Evolutionary conservation across 305 asterid species (phyloP).

Genomic region (Rubia occidens): DNA sequence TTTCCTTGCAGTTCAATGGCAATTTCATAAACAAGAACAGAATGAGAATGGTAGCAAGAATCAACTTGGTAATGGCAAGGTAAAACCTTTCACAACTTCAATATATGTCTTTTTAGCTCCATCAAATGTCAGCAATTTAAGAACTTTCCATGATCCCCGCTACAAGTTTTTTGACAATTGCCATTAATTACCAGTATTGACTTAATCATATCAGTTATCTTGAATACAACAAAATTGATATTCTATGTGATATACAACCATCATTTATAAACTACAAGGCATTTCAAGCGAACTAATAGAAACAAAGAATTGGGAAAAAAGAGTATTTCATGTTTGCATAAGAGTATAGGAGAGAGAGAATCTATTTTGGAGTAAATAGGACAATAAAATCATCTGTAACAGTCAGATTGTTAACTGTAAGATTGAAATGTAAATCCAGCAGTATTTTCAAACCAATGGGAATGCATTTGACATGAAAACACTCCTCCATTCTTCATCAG

Average conservation of each 20-base stretch:
- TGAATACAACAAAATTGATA: background rate
- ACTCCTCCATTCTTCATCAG: background rate
- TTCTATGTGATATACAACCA: background rate
- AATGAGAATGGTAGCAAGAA: too few relatives aligned
- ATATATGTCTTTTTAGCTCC: background rate
- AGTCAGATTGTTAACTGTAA: slow-evolving; percentile 4
- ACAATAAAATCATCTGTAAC: background rate
- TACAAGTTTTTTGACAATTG: background rate
- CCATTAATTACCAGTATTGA: background rate
- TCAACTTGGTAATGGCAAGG: too few relatives aligned
- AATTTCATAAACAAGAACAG: too few relatives aligned
- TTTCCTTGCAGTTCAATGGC: too few relatives aligned
- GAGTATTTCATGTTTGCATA: background rate
- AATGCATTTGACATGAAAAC: background rate
- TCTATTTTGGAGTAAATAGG: background rate
- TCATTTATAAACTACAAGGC: background rate
- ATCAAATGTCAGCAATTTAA: background rate
- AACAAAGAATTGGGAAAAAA: background rate
- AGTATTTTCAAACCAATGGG: background rate
- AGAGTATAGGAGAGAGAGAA: slow-evolving; percentile 1
- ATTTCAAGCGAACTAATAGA: background rate
- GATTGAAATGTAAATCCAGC: background rate
- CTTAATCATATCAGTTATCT: background rate
- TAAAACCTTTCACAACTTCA: background rate
- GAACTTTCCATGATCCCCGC: background rate